Evolutionary conservation across 805 yeast species (phyloP), one percentile per base, ranked within the genome.

Genomic region (Barnettozyma pratensis): DNA sequence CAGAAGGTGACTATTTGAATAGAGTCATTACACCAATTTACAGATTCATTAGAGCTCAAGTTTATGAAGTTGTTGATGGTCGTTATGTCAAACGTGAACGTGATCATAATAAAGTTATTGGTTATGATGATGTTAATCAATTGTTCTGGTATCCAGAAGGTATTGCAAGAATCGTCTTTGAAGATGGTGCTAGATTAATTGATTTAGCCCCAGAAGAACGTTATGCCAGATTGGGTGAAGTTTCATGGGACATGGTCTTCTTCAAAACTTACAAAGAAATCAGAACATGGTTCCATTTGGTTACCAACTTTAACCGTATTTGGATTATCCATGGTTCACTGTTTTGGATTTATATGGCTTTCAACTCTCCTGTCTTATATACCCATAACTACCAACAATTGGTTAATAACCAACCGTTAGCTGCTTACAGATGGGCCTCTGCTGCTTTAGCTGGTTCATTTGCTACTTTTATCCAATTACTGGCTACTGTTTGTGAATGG

Each of bases 121-220:
- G 99, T 69, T 94, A 94, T 69, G 99, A 94, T 74, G 99, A 94
- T 75, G 96, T 94, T 52, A 94, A 94, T 71, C 99, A 94, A 76
- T 78, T 94, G 60, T 94, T 95, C 73, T 94, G 99, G 99, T 94
- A 95, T 72, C 97, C 98, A 42, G 98, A 95, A 73, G 99, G 99
- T 77, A 87, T 94, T 56, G 84, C 95, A 51, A 85, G 94, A 71
- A 91, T 94, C 60, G 79, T 85, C 44, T 80, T 92, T 61, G 94
- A 86, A 65, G 98, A 94, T 66, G 97, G 96, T 57, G 76, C 96
- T 19, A 83, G 96, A 67, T 75, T 94, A 59, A 87, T 91, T 45
- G 98, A 94, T 60, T 72, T 91, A 60, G 95, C 97, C 36, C 79
- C 82, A 50, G 88, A 82, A 61, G 97, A 94, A 71, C 86, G 99